Conservation (phyloP, 2,329 filamentous ascomycete species). For the Akanthomyces muscarius region DNA sequence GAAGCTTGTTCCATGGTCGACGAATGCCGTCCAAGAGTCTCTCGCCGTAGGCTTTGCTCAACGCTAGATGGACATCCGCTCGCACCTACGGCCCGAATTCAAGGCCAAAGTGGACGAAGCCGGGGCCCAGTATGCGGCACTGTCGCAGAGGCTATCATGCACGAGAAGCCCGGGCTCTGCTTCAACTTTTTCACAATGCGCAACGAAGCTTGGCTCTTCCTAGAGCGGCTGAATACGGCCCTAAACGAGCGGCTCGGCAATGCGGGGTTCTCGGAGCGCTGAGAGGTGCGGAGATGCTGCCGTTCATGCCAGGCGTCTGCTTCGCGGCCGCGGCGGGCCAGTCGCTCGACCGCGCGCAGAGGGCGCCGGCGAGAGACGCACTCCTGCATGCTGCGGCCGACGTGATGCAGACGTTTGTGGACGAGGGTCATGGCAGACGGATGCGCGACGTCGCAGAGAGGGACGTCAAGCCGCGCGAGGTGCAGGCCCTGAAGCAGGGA, state of each 20-base stretch:
- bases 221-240: background rate
- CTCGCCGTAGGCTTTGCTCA: background rate
- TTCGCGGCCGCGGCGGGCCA: slow-evolving; percentile 5
- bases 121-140: background rate
- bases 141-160: background rate
- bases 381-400: background rate
- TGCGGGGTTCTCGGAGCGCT: background rate
- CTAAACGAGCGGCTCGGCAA: background rate
- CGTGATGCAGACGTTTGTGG: background rate
- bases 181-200: slow-evolving; percentile 12
- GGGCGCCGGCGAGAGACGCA: background rate
- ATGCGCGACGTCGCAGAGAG: background rate
- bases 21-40: background rate
- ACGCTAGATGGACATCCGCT: background rate
- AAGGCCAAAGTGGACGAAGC: background rate
- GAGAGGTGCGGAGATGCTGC: background rate
- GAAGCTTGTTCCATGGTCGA: background rate
- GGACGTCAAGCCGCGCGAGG: background rate
- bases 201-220: slow-evolving; percentile 1
- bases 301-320: background rate
- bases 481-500: background rate
- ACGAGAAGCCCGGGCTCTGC: background rate
- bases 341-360: background rate
- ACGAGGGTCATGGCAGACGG: background rate
- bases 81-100: background rate